Evolutionary conservation across 192 early-diverging fungal species (phyloP).

Genomic region (Gaertneriomyces semiglobifer): DNA sequence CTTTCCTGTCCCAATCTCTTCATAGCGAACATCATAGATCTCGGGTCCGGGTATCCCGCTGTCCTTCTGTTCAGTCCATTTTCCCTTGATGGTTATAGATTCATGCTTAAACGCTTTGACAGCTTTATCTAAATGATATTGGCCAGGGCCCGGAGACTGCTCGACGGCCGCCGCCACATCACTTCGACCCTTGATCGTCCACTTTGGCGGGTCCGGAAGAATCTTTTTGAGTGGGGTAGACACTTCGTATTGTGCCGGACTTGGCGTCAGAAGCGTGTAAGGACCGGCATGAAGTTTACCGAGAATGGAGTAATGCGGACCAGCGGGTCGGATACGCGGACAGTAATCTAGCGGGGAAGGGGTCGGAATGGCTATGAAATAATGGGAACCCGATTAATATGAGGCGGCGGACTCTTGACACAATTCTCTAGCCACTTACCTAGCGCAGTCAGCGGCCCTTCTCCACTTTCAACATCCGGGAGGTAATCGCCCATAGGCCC

Average conservation of each 20-base stretch:
- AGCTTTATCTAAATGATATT: slow-evolving; percentile 30
- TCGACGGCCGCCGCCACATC: slow-evolving; percentile 19
- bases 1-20: slow-evolving; percentile 26
- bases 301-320: slow-evolving; percentile 48
- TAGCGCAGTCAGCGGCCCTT: slow-evolving; percentile 36
- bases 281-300: slow-evolving; percentile 40
- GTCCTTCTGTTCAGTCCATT: neutral
- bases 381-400: neutral
- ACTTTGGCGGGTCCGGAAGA: slow-evolving; percentile 43
- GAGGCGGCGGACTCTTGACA: neutral
- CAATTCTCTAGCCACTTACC: slow-evolving; percentile 18
- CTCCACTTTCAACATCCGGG: slow-evolving; percentile 14
- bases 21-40: slow-evolving; percentile 35
- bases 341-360: slow-evolving; percentile 49
- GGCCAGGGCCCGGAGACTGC: slow-evolving; percentile 39
- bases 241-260: slow-evolving; percentile 43
- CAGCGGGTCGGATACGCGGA: slow-evolving; percentile 41
- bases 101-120: neutral
- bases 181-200: slow-evolving; percentile 38
- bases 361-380: slow-evolving; percentile 39
- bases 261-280: slow-evolving; percentile 34
- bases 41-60: slow-evolving; percentile 42
- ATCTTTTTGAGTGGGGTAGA: slow-evolving; percentile 17
- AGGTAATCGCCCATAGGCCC: slow-evolving; percentile 53
- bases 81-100: neutral